phyloP scores from a whole-genome alignment of 73 alveolate species.

The Uronychia setigera region DNA sequence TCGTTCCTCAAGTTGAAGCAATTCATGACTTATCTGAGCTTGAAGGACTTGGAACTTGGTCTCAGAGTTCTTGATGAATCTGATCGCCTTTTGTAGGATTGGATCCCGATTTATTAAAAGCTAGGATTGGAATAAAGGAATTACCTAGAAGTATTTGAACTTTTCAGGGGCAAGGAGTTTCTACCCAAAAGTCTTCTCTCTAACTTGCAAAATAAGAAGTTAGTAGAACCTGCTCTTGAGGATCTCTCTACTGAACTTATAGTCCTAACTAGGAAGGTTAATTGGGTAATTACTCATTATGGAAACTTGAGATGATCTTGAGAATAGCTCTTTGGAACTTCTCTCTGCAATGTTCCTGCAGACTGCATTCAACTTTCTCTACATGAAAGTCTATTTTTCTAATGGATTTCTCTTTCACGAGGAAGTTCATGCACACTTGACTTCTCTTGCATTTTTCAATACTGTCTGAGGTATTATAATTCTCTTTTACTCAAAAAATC shows the following conservation, averaged over 20 bases:
- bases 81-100: too few relatives aligned
- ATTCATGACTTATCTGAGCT: too few relatives aligned
- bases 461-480: background rate
- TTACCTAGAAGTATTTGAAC: too few relatives aligned
- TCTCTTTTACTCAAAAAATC: background rate
- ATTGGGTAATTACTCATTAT: background rate
- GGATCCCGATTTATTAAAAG: too few relatives aligned
- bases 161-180: background rate
- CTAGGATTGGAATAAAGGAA: too few relatives aligned
- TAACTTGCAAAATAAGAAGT: background rate
- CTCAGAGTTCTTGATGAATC: too few relatives aligned
- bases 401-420: background rate
- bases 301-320: background rate
- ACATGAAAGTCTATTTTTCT: background rate
- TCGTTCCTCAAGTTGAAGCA: too few relatives aligned
- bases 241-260: background rate
- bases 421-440: background rate
- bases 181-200: background rate
- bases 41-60: too few relatives aligned
- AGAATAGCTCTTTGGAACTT: background rate
- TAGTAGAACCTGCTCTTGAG: background rate
- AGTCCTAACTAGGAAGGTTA: background rate
- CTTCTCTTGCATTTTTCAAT: background rate
- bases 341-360: background rate
- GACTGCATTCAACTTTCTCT: background rate